phyloP scores from a whole-genome alignment of 2,329 filamentous ascomycete genomes.

The Biscogniauxia marginata region DNA sequence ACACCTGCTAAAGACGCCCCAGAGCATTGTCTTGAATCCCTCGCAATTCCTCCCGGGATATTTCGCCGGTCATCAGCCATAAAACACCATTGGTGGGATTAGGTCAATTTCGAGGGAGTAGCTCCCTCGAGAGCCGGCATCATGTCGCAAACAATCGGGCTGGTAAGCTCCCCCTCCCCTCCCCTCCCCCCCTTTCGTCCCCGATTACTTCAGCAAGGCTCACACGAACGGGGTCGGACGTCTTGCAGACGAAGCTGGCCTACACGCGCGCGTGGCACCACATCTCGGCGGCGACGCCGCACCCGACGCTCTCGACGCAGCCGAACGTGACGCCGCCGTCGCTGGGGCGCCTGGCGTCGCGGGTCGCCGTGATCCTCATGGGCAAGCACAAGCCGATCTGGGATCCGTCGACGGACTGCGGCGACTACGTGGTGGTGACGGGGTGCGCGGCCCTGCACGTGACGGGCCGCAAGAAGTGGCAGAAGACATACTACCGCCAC shows the following conservation, averaged over 20 bases:
- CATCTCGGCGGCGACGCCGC: constrained; percentile 67
- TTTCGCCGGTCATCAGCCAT: neutral
- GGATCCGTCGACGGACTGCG: constrained; percentile 96
- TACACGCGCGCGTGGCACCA: constrained; percentile 97
- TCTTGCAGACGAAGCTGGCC: constrained; percentile 79
- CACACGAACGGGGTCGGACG: neutral
- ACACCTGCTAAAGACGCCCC: neutral
- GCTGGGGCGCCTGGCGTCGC: constrained; percentile 85
- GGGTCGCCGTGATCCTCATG: constrained; percentile 87
- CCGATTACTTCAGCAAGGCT: constrained; percentile 2
- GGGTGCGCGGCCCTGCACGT: constrained; percentile 83
- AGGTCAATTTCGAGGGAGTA: constrained; percentile 30
- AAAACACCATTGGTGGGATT: neutral
- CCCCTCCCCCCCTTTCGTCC: constrained; percentile 2
- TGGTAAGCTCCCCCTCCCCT: constrained; percentile 51
- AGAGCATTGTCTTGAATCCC: neutral
- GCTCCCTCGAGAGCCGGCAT: constrained; percentile 34
- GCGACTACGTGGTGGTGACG: constrained; percentile 95
- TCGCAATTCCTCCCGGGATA: neutral
- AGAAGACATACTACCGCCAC: constrained; percentile 96
- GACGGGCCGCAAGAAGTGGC: constrained; percentile 87
- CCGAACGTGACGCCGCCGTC: constrained; percentile 65
- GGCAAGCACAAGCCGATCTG: constrained; percentile 99
- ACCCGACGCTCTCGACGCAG: constrained; percentile 58
- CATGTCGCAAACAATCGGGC: constrained; percentile 79